Conservation (phyloP, 345 rosid genomes). For the Pugionium cornutum region DNA sequence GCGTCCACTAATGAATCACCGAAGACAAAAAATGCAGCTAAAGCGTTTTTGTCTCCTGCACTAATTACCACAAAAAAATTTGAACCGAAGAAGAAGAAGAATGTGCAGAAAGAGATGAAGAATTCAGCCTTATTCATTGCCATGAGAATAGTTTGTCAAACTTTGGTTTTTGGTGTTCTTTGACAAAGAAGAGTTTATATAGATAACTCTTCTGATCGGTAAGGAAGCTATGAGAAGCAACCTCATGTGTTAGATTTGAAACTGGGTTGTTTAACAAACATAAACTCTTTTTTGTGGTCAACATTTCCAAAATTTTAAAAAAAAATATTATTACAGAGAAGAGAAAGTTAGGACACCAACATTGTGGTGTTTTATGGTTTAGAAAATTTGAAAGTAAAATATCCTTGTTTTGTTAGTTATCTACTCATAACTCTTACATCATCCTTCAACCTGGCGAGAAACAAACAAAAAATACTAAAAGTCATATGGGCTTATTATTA, state of each 20-base stretch:
- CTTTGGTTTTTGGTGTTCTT: not conserved
- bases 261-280: slow-evolving; percentile 41
- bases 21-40: slow-evolving; percentile 72
- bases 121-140: slow-evolving; percentile 15
- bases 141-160: not conserved
- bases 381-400: slow-evolving; percentile 24
- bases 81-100: slow-evolving; percentile 23
- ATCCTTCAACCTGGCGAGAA: not conserved
- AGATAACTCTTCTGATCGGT: slow-evolving; percentile 26
- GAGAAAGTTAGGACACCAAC: slow-evolving; percentile 41
- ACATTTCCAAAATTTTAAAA: not conserved
- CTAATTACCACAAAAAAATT: not conserved
- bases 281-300: slow-evolving; percentile 21
- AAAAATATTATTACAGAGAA: slow-evolving; percentile 6
- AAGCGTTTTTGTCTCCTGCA: slow-evolving; percentile 31
- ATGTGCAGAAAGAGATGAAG: slow-evolving; percentile 15
- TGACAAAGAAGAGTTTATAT: slow-evolving; percentile 20
- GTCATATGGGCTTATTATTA: too few species aligned
- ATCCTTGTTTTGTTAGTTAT: not conserved
- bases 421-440: slow-evolving; percentile 1
- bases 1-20: slow-evolving; percentile 93
- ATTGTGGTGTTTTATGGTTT: slow-evolving; percentile 31
- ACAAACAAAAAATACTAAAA: too few species aligned
- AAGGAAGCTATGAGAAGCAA: slow-evolving; percentile 38
- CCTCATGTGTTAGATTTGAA: slow-evolving; percentile 31